phyloP scores from a whole-genome alignment of 768 basidiomycete species.

The Russula dissimulans region DNA sequence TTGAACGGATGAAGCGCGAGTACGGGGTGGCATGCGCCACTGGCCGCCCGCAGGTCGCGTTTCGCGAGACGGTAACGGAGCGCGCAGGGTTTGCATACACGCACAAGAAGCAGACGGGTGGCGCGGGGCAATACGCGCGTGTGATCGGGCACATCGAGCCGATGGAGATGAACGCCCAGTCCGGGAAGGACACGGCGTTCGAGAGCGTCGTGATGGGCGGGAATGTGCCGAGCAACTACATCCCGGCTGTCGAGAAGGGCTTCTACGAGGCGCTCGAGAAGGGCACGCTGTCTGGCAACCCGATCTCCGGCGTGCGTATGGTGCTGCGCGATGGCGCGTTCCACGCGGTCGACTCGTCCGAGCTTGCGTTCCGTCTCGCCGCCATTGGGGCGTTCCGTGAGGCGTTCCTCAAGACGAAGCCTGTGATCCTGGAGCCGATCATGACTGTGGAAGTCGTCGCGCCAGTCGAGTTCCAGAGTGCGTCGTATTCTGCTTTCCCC shows the following conservation, averaged over 20 bases:
- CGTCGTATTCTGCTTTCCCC: constrained; percentile 17
- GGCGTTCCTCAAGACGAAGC: constrained; percentile 59
- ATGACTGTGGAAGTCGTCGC: constrained; percentile 85
- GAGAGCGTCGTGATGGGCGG: constrained; percentile 87
- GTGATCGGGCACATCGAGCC: constrained; percentile 89
- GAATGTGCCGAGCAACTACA: constrained; percentile 82
- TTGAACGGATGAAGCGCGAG: constrained; percentile 97
- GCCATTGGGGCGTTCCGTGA: constrained; percentile 93
- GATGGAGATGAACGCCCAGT: constrained; percentile 64
- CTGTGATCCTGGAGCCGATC: constrained; percentile 64
- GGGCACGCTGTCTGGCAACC: constrained; percentile 81
- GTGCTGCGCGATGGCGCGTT: constrained; percentile 86
- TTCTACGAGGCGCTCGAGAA: constrained; percentile 68
- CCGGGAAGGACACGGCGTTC: constrained; percentile 76
- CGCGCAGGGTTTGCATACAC: constrained; percentile 79
- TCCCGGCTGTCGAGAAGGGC: constrained; percentile 97
- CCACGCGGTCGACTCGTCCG: constrained; percentile 94
- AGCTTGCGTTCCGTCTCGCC: constrained; percentile 87
- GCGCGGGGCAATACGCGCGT: constrained; percentile 93
- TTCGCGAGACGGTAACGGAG: constrained; percentile 87
- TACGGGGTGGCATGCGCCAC: constrained; percentile 91
- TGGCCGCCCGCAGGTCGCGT: constrained; percentile 93
- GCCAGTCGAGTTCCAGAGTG: constrained; percentile 30
- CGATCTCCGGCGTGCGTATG: constrained; percentile 76
- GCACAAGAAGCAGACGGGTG: constrained; percentile 98